Percentiles rank a stretch among this genome's conserved stretches.
Conservation (phyloP, 805 yeast species). For the Metschnikowia vanudenii region DNA sequence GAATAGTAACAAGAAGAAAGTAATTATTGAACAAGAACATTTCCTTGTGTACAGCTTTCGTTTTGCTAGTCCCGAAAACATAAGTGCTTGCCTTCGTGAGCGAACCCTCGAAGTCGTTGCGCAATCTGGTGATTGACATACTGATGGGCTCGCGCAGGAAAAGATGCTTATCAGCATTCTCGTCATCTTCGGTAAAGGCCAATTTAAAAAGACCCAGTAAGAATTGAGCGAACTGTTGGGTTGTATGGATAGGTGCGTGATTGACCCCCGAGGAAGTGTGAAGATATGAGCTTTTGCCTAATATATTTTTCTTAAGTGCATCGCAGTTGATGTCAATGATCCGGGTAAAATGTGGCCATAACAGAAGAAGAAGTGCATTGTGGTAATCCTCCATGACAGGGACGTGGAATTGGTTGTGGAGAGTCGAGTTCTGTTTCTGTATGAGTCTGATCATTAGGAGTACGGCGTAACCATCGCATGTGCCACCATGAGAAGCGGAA, state of each 20-base stretch:
- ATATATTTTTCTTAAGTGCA: conserved; percentile 54
- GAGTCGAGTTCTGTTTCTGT: conserved; percentile 60
- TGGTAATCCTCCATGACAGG: conserved; percentile 72
- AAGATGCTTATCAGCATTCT: conserved; percentile 26
- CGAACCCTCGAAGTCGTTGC: conserved; percentile 77
- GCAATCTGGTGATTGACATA: conserved; percentile 62
- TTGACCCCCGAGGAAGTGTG: conserved; percentile 22
- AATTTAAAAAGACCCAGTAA: conserved; percentile 69
- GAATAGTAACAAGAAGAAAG: conserved; percentile 57
- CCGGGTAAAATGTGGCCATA: conserved; percentile 87
- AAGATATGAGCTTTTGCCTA: conserved; percentile 25
- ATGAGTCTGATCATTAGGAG: conserved; percentile 70
- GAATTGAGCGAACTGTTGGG: conserved; percentile 76
- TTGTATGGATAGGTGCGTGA: conserved; percentile 52
- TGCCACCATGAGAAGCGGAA: conserved; percentile 37
- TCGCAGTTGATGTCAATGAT: conserved; percentile 77
- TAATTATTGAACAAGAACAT: conserved; percentile 73
- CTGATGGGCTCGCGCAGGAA: conserved; percentile 67
- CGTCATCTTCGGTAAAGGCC: conserved; percentile 19
- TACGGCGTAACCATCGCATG: conserved; percentile 74
- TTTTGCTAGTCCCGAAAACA: conserved; percentile 28
- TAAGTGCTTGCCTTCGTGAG: conserved; percentile 66
- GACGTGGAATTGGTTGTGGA: conserved; percentile 62
- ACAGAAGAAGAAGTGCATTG: conserved; percentile 57
- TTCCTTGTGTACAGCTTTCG: conserved; percentile 54